Percentiles rank a stretch among this genome's conserved stretches.
Evolutionary conservation across 306 rosid genomes (phyloP).

Genomic region (Neltuma alba): DNA sequence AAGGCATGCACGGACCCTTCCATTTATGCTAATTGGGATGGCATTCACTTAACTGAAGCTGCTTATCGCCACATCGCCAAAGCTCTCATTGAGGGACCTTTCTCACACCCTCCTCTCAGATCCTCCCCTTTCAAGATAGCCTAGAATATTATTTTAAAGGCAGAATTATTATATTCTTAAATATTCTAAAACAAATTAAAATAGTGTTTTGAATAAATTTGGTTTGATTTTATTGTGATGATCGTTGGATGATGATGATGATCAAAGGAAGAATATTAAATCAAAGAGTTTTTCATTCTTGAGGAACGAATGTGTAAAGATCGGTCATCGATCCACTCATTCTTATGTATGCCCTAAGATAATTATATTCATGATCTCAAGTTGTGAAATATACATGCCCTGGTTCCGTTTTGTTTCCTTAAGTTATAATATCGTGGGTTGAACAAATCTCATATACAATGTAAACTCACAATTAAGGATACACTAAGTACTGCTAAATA

Average conservation of each 20-base stretch:
- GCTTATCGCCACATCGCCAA: slow-evolving; percentile 44
- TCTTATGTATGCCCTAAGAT: too few relatives aligned
- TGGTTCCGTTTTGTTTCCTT: too few relatives aligned
- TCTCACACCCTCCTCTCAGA: slow-evolving; percentile 48
- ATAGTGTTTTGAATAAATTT: not conserved
- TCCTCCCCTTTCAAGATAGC: slow-evolving; percentile 28
- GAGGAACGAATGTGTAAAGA: too few relatives aligned
- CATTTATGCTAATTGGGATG: slow-evolving; percentile 63
- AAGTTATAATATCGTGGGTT: too few relatives aligned
- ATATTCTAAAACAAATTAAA: not conserved
- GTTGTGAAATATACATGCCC: too few relatives aligned
- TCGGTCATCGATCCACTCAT: too few relatives aligned
- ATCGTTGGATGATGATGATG: not conserved
- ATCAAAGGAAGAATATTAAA: not conserved
- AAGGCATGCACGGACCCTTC: slow-evolving; percentile 55
- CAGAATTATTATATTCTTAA: not conserved
- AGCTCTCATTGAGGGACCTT: slow-evolving; percentile 50
- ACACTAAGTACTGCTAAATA: too few relatives aligned
- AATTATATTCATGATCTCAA: too few relatives aligned
- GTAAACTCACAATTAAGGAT: too few relatives aligned
- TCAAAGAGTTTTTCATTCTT: too few relatives aligned
- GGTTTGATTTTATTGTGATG: not conserved
- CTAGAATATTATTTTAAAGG: not conserved
- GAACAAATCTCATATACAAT: too few relatives aligned
- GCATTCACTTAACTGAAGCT: slow-evolving; percentile 53